phyloP scores from a whole-genome alignment of 2,329 filamentous ascomycete species.

The Aspergillus ochraceoroseus region DNA sequence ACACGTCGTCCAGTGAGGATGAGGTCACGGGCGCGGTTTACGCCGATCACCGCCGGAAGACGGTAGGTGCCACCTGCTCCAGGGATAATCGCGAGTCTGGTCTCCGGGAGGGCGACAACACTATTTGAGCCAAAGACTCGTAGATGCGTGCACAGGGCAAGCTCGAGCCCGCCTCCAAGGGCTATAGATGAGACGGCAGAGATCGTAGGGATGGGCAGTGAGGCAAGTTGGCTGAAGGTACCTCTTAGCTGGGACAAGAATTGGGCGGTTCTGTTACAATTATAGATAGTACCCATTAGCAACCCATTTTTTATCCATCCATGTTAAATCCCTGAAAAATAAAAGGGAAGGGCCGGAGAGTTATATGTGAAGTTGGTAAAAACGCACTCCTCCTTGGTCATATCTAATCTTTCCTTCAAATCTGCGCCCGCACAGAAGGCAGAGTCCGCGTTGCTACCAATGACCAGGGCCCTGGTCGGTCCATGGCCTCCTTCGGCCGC shows the following conservation, averaged over 20 bases:
- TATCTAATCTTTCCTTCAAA: slow-evolving; percentile 76
- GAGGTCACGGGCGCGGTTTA: slow-evolving; percentile 76
- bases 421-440: slow-evolving; percentile 95
- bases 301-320: background rate
- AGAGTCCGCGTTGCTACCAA: slow-evolving; percentile 78
- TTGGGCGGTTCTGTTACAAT: slow-evolving; percentile 61
- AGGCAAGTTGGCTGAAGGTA: slow-evolving; percentile 68
- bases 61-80: slow-evolving; percentile 91
- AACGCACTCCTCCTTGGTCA: slow-evolving; percentile 70
- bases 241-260: slow-evolving; percentile 73
- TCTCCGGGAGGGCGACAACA: slow-evolving; percentile 80
- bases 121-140: slow-evolving; percentile 79
- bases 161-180: slow-evolving; percentile 87
- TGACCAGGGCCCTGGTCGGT: slow-evolving; percentile 70
- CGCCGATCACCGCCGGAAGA: slow-evolving; percentile 74
- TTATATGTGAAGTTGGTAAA: no score
- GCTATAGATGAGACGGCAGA: slow-evolving; percentile 79
- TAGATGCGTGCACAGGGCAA: slow-evolving; percentile 83
- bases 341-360: no score
- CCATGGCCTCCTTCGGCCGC: slow-evolving; percentile 55
- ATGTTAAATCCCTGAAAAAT: no score
- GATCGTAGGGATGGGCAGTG: slow-evolving; percentile 83
- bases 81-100: slow-evolving; percentile 86
- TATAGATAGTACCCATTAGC: background rate
- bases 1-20: slow-evolving; percentile 88